Percentiles rank a stretch among this genome's conserved stretches.
phyloP scores from a whole-genome alignment of 2,329 filamentous ascomycete genomes.

The Hysterium pulicare region DNA sequence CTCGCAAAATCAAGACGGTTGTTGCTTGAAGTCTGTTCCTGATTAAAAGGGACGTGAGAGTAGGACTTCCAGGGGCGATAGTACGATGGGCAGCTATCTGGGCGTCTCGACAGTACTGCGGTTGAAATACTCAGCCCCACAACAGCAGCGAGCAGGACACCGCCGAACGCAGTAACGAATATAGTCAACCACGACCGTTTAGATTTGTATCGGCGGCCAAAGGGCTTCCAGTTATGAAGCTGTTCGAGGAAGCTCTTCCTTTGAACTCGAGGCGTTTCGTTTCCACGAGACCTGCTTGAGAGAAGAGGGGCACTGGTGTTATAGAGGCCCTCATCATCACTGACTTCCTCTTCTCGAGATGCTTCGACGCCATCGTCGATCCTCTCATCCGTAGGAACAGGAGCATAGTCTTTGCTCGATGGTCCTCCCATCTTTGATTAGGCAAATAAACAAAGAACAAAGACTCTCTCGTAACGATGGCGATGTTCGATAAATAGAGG shows the following conservation, averaged over 20 bases:
- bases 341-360: conserved; percentile 3
- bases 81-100: conserved; percentile 1
- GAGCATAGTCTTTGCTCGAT: conserved; percentile 7
- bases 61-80: not conserved
- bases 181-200: conserved; percentile 6
- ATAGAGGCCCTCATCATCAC: conserved; percentile 8
- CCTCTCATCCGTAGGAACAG: conserved; percentile 7
- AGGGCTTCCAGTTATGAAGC: conserved; percentile 5
- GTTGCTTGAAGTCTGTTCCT: conserved; percentile 4
- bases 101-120: conserved; percentile 6
- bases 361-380: conserved; percentile 11
- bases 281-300: conserved; percentile 8
- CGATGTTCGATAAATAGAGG: too few species aligned
- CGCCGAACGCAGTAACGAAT: conserved; percentile 6
- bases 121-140: conserved; percentile 8
- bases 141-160: conserved; percentile 3
- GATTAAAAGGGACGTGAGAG: conserved; percentile 3
- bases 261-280: conserved; percentile 3
- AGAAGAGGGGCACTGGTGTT: conserved; percentile 10
- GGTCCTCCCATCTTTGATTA: conserved; percentile 5
- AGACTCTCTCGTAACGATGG: too few species aligned
- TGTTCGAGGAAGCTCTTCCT: conserved; percentile 1
- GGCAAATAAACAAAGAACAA: not conserved
- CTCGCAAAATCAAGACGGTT: conserved; percentile 6
- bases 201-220: conserved; percentile 2